phyloP scores from a whole-genome alignment of 495 filamentous ascomycete genomes.

The Penicillium flavigenum region DNA sequence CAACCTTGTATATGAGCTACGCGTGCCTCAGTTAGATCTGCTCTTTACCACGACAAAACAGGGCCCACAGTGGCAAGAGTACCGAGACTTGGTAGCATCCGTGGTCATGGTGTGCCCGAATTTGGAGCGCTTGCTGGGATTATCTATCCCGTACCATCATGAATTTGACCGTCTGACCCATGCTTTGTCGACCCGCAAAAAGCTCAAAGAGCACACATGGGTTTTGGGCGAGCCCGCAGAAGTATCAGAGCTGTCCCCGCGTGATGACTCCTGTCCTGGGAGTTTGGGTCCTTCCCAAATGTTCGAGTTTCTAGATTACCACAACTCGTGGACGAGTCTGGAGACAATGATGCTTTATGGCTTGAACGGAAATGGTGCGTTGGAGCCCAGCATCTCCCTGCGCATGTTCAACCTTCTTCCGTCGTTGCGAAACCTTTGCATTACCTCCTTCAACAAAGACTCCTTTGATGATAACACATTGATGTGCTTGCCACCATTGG shows the following conservation, averaged over 20 bases:
- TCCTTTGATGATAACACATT: conserved; percentile 73
- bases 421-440: conserved; percentile 66
- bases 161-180: conserved; percentile 73
- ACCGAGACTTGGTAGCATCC: conserved; percentile 71
- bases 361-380: conserved; percentile 51
- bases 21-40: conserved; percentile 60
- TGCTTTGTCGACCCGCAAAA: conserved; percentile 72
- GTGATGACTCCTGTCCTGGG: conserved; percentile 49
- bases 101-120: conserved; percentile 87
- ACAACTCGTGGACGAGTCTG: conserved; percentile 67
- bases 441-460: conserved; percentile 69
- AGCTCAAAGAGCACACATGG: conserved; percentile 80
- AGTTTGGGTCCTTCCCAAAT: conserved; percentile 60
- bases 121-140: conserved; percentile 70
- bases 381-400: conserved; percentile 67
- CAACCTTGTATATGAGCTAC: conserved; percentile 69
- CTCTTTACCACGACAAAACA: conserved; percentile 50
- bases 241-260: conserved; percentile 44
- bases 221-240: conserved; percentile 56
- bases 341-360: conserved; percentile 76
- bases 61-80: conserved; percentile 54
- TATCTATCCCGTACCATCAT: conserved; percentile 68
- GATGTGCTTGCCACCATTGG: conserved; percentile 66
- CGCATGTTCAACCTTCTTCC: conserved; percentile 67
- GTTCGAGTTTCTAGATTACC: conserved; percentile 67